Conservation (phyloP, 2,329 filamentous ascomycete species). For the Aspergillus novoparasiticus region DNA sequence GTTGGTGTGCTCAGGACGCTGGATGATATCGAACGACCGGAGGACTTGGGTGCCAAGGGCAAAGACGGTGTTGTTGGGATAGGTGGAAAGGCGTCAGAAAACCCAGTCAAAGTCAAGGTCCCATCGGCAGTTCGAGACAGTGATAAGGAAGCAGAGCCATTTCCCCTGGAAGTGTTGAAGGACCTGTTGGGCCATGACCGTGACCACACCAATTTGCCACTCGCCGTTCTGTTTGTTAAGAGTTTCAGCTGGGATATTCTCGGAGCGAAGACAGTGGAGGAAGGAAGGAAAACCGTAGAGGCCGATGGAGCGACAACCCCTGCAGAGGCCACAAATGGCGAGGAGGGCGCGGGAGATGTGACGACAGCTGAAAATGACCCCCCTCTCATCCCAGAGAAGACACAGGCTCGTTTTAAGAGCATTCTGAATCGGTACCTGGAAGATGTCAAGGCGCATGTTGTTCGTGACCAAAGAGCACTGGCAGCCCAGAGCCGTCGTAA, state of each 20-base stretch:
- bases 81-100: conserved; percentile 53
- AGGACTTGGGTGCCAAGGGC: conserved; percentile 59
- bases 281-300: conserved; percentile 81
- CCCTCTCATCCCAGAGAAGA: conserved; percentile 72
- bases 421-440: conserved; percentile 88
- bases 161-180: conserved; percentile 96
- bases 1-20: conserved; percentile 84
- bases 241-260: conserved; percentile 94
- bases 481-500: conserved; percentile 87
- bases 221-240: conserved; percentile 95
- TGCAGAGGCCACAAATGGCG: conserved; percentile 49
- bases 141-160: conserved; percentile 77
- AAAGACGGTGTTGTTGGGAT: conserved; percentile 55
- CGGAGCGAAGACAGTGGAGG: conserved; percentile 72
- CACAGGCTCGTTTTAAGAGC: conserved; percentile 83
- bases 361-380: conserved; percentile 62
- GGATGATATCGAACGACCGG: conserved; percentile 66
- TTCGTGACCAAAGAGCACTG: conserved; percentile 90
- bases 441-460: conserved; percentile 83
- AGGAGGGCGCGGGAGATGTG: conserved; percentile 47
- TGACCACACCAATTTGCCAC: conserved; percentile 85
- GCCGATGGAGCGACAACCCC: conserved; percentile 70
- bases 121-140: conserved; percentile 61
- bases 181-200: conserved; percentile 92
- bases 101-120: conserved; percentile 63